These are phyloP conservation scores for Penicillium sp. DNA, from an alignment of 2,329 filamentous ascomycete species.

Conservation along the genomic window DNA sequence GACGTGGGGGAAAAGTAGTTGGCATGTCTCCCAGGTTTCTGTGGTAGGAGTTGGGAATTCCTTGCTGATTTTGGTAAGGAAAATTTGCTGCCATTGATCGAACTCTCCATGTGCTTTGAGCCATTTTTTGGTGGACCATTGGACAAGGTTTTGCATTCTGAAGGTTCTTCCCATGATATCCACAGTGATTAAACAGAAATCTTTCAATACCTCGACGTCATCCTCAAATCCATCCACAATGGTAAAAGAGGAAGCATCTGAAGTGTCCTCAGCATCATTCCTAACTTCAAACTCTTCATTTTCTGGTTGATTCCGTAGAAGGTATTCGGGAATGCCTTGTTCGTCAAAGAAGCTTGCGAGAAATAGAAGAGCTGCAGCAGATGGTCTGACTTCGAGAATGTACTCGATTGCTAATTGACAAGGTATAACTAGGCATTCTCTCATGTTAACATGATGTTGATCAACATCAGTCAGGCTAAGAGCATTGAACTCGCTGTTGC, in stretches of 20 bases:
- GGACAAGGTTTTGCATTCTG: slow-evolving; percentile 3
- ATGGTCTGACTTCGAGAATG: not conserved
- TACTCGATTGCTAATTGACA: not conserved
- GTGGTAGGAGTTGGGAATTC: not conserved
- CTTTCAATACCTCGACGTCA: slow-evolving; percentile 2
- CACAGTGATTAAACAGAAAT: not conserved
- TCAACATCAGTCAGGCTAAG: not conserved
- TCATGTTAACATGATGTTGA: not conserved
- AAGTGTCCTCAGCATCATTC: not conserved
- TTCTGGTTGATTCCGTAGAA: not conserved
- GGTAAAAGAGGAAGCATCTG: not conserved
- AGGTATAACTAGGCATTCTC: not conserved
- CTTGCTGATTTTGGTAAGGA: not conserved
- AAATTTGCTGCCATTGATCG: not conserved
- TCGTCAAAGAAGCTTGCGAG: not conserved
- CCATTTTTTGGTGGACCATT: not conserved
- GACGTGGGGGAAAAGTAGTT: not conserved
- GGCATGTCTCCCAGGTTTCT: not conserved
- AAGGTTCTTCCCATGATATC: not conserved
- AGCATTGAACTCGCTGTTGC: not conserved
- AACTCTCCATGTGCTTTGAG: not conserved
- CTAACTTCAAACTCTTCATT: not conserved
- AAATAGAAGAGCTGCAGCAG: not conserved
- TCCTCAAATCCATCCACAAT: slow-evolving; percentile 1
- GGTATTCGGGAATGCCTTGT: not conserved